A percentile compares a stretch with the other conserved stretches of the same genome.
Evolutionary conservation across 1,284 basidiomycete species (phyloP).

Genomic region (Pseudozyma pruni): DNA sequence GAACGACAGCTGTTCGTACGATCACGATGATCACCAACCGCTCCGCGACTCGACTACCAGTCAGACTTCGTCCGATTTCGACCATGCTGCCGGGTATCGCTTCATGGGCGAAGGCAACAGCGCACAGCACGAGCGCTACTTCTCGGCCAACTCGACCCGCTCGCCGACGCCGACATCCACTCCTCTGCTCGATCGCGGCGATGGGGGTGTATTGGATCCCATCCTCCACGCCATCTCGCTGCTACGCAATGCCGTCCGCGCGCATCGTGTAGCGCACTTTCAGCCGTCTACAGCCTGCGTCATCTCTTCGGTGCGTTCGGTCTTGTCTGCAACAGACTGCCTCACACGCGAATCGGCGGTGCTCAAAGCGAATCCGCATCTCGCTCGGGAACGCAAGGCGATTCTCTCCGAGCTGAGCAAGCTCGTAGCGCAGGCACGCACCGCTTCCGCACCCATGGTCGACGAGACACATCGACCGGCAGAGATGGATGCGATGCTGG

Average conservation of each 20-base stretch:
- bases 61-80: constrained; percentile 20
- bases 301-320: constrained; percentile 91
- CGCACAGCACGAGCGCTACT: constrained; percentile 26
- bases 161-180: constrained; percentile 48
- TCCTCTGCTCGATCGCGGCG: constrained; percentile 25
- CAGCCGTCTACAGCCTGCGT: constrained; percentile 76
- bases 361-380: constrained; percentile 75
- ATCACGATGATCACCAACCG: constrained; percentile 5
- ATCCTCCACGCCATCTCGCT: constrained; percentile 85
- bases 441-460: constrained; percentile 71
- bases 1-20: constrained; percentile 33
- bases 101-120: neutral
- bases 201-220: constrained; percentile 66
- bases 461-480: constrained; percentile 64
- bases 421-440: constrained; percentile 84
- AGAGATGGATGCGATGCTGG: constrained; percentile 68
- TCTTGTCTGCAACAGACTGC: constrained; percentile 85
- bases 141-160: constrained; percentile 34
- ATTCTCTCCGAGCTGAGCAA: constrained; percentile 84
- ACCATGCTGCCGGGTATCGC: constrained; percentile 20
- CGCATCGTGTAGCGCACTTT: constrained; percentile 81
- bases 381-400: constrained; percentile 82
- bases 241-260: constrained; percentile 82
- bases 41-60: constrained; percentile 20
- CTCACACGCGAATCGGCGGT: constrained; percentile 82